Base-by-base conservation (phyloP, 1,284 basidiomycete genomes). In the Irpex lacteus region DNA sequence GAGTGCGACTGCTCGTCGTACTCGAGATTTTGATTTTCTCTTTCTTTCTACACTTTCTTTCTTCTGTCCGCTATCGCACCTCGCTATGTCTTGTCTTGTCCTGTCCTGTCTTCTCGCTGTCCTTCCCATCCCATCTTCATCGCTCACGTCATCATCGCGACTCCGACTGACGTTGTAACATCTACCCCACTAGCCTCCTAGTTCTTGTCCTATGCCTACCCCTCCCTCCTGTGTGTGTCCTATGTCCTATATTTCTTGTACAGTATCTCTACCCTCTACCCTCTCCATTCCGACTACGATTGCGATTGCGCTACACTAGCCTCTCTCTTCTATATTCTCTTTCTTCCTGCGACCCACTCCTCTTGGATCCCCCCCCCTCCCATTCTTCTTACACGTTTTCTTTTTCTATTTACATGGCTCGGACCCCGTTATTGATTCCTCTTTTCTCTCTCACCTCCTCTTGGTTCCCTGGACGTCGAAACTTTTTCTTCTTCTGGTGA, bases 31-130 rank as follows among this genome's bases (percentile, higher is more conserved):
- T 26, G 26, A 26, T 26, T 26, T 26, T 26, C 4, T 26, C 26
- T 26, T 26, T 26, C 4, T 26, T 4, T 26, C 26, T 26, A 26
- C 26, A 26, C 26, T 36, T 37, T 26, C 52, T 63, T n/a, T n/a
- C 40, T 59, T 57, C 59, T 59, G 40, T 60, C 49, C 62, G 62
- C 59, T 63, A 63, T 63, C 62, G 62, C 37, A 49, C 38, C 44
- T 63, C 62, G 62, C 59, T 63, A 60, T 63, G 47, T 63, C 19
- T 47, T 56, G n/a, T 44, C 52, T 58, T 59, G 47, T 63, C 57
- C 19, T 26, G 26, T 26, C 26, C 4, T 26, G 26, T 26, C 26
- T 26, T 56, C 34, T 56, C 54, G 50, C 50, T 52, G 50, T 52
- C 50, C 26, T 26, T 26, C 26, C n/a, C 52, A 26, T 53, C 13